Evolutionary conservation across 169 alveolate genomes (phyloP).

Genomic region (Cardiosporidium cionae): DNA sequence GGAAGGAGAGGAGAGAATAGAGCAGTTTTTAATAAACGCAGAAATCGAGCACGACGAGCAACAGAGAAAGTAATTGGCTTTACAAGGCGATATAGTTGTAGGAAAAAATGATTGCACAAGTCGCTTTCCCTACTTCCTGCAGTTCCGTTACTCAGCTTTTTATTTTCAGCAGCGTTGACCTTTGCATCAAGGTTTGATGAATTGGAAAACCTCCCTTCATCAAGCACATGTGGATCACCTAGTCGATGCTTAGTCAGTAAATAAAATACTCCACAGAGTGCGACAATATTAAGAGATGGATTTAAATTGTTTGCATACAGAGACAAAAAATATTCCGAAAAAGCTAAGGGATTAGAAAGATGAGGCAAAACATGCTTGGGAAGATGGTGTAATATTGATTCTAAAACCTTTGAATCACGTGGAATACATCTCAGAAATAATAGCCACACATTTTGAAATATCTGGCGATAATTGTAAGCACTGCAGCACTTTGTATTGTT

Average conservation of each 20-base stretch:
- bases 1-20: slow-evolving; percentile 20
- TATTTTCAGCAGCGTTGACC: neutral
- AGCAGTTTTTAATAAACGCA: slow-evolving; percentile 4
- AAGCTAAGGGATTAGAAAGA: slow-evolving; percentile 18
- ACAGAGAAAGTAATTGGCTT: slow-evolving; percentile 15
- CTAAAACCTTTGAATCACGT: neutral
- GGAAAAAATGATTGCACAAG: slow-evolving; percentile 8
- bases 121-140: neutral
- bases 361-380: neutral
- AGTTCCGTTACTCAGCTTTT: neutral
- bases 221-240: slow-evolving; percentile 17
- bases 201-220: neutral
- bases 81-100: slow-evolving; percentile 7
- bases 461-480: neutral
- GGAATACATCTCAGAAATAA: neutral
- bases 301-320: neutral
- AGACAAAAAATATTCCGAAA: slow-evolving; percentile 13
- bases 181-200: neutral
- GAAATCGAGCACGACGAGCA: neutral
- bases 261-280: slow-evolving; percentile 20
- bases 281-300: neutral
- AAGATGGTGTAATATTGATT: neutral
- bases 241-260: slow-evolving; percentile 20
- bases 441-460: slow-evolving; percentile 14
- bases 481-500: neutral